Base-by-base conservation (phyloP, 2,329 filamentous ascomycete genomes). In the Hymenoscyphus linearis region DNA sequence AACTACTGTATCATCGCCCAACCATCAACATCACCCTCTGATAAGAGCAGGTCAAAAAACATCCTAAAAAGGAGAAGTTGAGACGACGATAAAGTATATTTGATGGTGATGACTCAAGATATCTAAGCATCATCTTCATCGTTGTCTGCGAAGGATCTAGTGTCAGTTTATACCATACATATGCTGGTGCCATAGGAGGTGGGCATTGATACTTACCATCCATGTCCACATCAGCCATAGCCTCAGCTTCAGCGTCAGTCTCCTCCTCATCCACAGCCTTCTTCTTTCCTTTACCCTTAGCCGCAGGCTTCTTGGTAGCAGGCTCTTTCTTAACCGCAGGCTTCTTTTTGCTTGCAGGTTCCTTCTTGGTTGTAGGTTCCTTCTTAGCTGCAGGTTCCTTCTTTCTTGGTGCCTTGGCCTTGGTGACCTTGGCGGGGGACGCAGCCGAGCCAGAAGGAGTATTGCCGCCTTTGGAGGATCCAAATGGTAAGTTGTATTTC, bases 401-500 rank as follows among this genome's bases (percentile, higher is more conserved):
- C 44, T 50, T 44, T 47, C 4, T 18, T 26, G n/a, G n/a, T 12
- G 7, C 37, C 25, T 31, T 31, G 26, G 14, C 18, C 13, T 10
- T 26, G 22, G 54, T 53, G 2, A 56, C 31, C 52, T 58, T 63
- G 7, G 55, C 13, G 1, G 55, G 44, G 6, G 35, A 37, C 3
- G 35, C 13, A 40, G 34, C 13, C 26, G n/a, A 6, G 31, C n/a
- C 4, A 35, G 47, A 22, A 13, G 18, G 59, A 12, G 13, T 55
- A 31, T 2, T 22, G 2, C 2, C 31, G 1, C 60, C 62, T 18
- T 55, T 35, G 5, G 22, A 26, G 2, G 57, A 40, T 3, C 37
- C 58, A 18, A 70, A 62, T 6, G 63, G 59, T 36, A 70, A 34
- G 27, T 63, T 57, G 13, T 67, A 71, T 50, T 71, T 68, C 61